Conservation (phyloP, 1,139 yeast species). For the Eremothecium sinecaudum region DNA sequence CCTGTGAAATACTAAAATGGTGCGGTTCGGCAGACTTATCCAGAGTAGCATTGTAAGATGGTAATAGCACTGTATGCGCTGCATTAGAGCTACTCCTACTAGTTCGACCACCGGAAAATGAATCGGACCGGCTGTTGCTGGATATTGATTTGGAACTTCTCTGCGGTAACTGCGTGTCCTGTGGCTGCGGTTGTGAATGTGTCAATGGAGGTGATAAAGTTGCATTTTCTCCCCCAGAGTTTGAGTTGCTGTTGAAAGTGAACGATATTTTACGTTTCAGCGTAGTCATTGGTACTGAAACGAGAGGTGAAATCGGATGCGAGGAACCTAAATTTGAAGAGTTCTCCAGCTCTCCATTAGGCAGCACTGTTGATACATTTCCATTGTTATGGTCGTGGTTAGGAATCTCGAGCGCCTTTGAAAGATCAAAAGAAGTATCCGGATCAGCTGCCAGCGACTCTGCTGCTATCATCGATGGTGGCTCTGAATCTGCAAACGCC, state of each 20-base stretch:
- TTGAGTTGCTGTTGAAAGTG: slow-evolving; percentile 5
- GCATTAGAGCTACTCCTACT: slow-evolving; percentile 14
- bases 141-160: slow-evolving; percentile 7
- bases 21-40: not conserved
- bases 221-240: not conserved
- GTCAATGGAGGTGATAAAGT: not conserved
- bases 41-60: slow-evolving; percentile 9
- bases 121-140: slow-evolving; percentile 3
- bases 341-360: slow-evolving; percentile 1
- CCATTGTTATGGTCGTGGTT: slow-evolving; percentile 3
- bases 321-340: not conserved
- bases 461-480: slow-evolving; percentile 4
- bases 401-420: slow-evolving; percentile 28
- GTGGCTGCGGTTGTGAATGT: slow-evolving; percentile 1
- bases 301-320: slow-evolving; percentile 6
- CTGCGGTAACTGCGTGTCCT: slow-evolving; percentile 6
- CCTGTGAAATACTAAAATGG: not conserved
- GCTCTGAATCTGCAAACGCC: not conserved
- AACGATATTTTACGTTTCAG: slow-evolving; percentile 7
- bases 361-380: not conserved
- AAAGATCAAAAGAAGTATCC: slow-evolving; percentile 25
- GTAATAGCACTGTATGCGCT: slow-evolving; percentile 7
- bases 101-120: slow-evolving; percentile 6
- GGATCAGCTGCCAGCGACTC: slow-evolving; percentile 7
- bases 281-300: slow-evolving; percentile 9